A percentile compares a stretch with the other conserved stretches of the same genome.
Conservation (phyloP, 2,329 filamentous ascomycete genomes). For the Monosporascus cannonballus region DNA sequence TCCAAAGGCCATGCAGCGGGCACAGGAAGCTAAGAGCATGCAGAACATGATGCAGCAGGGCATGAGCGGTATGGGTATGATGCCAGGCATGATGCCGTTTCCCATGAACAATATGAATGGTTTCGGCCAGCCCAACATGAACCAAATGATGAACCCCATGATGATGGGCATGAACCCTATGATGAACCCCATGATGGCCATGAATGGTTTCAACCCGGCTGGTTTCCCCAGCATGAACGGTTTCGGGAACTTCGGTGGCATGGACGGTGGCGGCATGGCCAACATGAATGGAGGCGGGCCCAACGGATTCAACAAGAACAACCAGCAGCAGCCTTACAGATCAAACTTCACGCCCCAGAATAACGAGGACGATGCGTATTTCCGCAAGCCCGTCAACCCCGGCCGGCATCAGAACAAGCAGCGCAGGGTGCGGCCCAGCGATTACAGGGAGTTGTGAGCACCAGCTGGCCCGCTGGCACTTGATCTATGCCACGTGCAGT, state of each 20-base stretch:
- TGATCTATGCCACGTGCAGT: too few relatives aligned
- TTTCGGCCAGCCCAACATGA: constrained; percentile 32
- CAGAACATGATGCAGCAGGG: constrained; percentile 40
- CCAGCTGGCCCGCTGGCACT: background rate
- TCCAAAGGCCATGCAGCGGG: constrained; percentile 58
- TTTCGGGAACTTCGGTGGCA: constrained; percentile 31
- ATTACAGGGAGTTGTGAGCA: constrained; percentile 74
- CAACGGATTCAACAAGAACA: constrained; percentile 27
- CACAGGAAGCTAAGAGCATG: constrained; percentile 29
- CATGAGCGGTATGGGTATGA: constrained; percentile 41
- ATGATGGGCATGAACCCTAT: constrained; percentile 33
- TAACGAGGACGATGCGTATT: constrained; percentile 85
- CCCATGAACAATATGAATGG: constrained; percentile 32
- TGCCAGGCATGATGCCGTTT: constrained; percentile 38
- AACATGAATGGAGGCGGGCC: constrained; percentile 21
- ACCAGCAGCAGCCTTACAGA: constrained; percentile 18
- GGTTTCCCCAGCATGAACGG: constrained; percentile 27
- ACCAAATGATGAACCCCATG: constrained; percentile 19
- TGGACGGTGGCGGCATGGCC: constrained; percentile 26
- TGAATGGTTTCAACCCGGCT: constrained; percentile 31
- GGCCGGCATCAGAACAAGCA: constrained; percentile 81
- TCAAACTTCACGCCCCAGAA: constrained; percentile 44
- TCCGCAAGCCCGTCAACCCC: constrained; percentile 91
- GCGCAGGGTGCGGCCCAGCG: constrained; percentile 74
- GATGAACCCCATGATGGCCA: constrained; percentile 35